Conservation (phyloP, 805 yeast genomes). For the Cyberlindnera galapagoensis region DNA sequence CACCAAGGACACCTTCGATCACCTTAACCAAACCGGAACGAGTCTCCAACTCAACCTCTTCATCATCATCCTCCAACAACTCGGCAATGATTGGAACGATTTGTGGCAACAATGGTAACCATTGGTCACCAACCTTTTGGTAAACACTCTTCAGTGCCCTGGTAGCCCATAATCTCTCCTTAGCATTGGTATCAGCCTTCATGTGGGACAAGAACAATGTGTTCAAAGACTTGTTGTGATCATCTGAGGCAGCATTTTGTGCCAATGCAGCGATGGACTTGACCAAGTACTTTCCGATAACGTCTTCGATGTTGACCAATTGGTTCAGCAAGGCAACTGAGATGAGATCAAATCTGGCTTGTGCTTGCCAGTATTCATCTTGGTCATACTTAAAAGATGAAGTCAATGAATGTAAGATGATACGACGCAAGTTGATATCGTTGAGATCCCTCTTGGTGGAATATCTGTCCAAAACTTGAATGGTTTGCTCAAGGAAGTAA, state of each 20-base stretch:
- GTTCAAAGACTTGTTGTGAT: slow-evolving; percentile 70
- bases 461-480: slow-evolving; percentile 46
- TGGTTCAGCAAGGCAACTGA: slow-evolving; percentile 60
- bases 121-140: slow-evolving; percentile 89
- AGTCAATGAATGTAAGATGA: slow-evolving; percentile 64
- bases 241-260: slow-evolving; percentile 59
- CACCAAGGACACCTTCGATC: slow-evolving; percentile 89
- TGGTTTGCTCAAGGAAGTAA: slow-evolving; percentile 73
- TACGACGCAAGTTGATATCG: slow-evolving; percentile 58
- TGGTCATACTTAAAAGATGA: slow-evolving; percentile 84
- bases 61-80: slow-evolving; percentile 91
- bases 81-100: slow-evolving; percentile 95
- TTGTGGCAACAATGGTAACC: slow-evolving; percentile 89
- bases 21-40: slow-evolving; percentile 86
- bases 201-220: slow-evolving; percentile 58
- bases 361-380: slow-evolving; percentile 92
- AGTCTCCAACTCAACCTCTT: slow-evolving; percentile 85
- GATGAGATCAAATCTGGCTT: slow-evolving; percentile 73
- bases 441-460: slow-evolving; percentile 32
- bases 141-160: slow-evolving; percentile 74
- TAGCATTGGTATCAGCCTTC: slow-evolving; percentile 49
- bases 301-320: slow-evolving; percentile 58
- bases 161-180: slow-evolving; percentile 75
- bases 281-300: slow-evolving; percentile 74
- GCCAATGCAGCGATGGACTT: slow-evolving; percentile 76